Percentiles rank a stretch among this genome's conserved stretches.
Evolutionary conservation across 2,329 filamentous ascomycete genomes (phyloP).

Genomic region (Pseudogymnoascus sp.): DNA sequence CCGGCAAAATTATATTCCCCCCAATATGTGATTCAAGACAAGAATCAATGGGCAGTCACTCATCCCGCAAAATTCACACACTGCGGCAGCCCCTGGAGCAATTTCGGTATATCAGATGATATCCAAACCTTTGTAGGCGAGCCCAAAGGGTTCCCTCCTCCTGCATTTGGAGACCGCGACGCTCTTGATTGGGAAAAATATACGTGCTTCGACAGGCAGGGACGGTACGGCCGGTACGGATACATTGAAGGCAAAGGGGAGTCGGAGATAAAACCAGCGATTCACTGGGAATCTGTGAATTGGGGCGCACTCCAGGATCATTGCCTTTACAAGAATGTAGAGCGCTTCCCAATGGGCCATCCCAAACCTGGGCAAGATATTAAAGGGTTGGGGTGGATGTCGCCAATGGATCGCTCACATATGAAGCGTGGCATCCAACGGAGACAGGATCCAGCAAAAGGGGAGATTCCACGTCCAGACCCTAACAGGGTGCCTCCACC

Average conservation of each 20-base stretch:
- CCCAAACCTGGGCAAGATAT: not conserved
- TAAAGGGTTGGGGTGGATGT: constrained; percentile 25
- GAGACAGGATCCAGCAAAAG: constrained; percentile 10
- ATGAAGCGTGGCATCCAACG: not conserved
- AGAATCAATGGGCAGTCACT: constrained; percentile 48
- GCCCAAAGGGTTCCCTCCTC: constrained; percentile 50
- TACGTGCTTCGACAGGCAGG: constrained; percentile 61
- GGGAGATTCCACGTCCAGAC: not conserved
- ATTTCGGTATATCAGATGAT: constrained; percentile 43
- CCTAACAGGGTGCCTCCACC: constrained; percentile 10
- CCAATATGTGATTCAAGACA: constrained; percentile 61
- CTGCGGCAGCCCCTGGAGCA: constrained; percentile 54
- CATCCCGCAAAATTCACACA: constrained; percentile 53
- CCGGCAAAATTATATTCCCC: constrained; percentile 57
- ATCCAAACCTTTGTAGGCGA: constrained; percentile 57
- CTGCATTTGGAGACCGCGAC: constrained; percentile 57
- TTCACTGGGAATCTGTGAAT: constrained; percentile 57
- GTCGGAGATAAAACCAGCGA: constrained; percentile 11
- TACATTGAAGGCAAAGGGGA: constrained; percentile 34
- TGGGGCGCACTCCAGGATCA: constrained; percentile 65
- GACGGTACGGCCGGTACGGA: constrained; percentile 62
- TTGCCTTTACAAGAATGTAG: constrained; percentile 59
- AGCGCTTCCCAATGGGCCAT: constrained; percentile 43
- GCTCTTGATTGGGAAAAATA: constrained; percentile 54
- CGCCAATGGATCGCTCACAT: constrained; percentile 19